Evolutionary conservation across 768 basidiomycete genomes (phyloP).

Genomic region (Lyophyllum shimeji): DNA sequence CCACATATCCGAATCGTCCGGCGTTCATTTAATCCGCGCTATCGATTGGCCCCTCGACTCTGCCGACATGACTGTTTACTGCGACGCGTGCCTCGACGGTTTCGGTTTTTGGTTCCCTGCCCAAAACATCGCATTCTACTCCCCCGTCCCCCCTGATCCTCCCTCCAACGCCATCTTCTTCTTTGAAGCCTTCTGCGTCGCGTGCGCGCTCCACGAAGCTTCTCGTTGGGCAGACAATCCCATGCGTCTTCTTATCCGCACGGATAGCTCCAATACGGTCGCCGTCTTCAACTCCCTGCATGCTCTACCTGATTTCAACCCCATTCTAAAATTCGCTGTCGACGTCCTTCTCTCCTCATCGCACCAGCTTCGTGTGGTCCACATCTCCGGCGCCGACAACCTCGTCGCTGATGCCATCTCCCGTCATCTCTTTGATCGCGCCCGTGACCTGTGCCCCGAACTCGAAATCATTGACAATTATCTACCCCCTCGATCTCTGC

Average conservation of each 20-base stretch:
- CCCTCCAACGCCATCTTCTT: constrained; percentile 21
- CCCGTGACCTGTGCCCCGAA: not conserved
- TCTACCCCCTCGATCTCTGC: constrained; percentile 23
- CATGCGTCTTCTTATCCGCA: constrained; percentile 17
- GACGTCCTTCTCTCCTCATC: constrained; percentile 12
- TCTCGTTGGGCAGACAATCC: not conserved
- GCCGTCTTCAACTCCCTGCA: constrained; percentile 19
- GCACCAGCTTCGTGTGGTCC: constrained; percentile 16
- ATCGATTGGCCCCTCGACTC: constrained; percentile 15
- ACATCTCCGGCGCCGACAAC: constrained; percentile 15
- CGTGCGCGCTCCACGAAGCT: constrained; percentile 14
- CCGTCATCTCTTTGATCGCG: constrained; percentile 1
- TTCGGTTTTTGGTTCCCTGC: constrained; percentile 26
- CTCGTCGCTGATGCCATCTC: constrained; percentile 23
- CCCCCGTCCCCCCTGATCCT: not conserved
- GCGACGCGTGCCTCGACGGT: constrained; percentile 22
- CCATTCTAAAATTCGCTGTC: constrained; percentile 10
- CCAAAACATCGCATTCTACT: constrained; percentile 10
- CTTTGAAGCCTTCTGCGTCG: constrained; percentile 25
- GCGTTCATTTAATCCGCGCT: constrained; percentile 22
- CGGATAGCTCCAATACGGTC: constrained; percentile 23
- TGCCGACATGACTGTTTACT: constrained; percentile 17
- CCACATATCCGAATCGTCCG: constrained; percentile 17
- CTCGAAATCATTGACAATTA: constrained; percentile 2
- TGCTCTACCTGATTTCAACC: constrained; percentile 13